Evolutionary conservation across 1,284 basidiomycete genomes (phyloP).

Genomic region (Fomitopsis schrenkii): DNA sequence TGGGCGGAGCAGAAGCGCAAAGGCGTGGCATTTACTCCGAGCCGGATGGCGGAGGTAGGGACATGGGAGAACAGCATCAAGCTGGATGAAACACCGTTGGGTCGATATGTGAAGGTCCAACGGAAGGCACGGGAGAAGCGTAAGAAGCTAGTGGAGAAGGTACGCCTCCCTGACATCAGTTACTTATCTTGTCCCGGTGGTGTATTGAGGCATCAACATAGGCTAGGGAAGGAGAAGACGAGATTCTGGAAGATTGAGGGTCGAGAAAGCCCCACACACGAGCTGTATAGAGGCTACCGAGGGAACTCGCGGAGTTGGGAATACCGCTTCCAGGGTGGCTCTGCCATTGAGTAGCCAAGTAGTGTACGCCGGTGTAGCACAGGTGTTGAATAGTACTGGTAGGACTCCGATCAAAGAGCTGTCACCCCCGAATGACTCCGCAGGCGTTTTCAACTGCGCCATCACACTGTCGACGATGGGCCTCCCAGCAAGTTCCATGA

Average conservation of each 20-base stretch:
- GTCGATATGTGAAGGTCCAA: constrained; percentile 77
- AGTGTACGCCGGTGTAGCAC: no score
- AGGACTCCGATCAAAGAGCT: background rate
- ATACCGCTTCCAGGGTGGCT: background rate
- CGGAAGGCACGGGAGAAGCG: constrained; percentile 78
- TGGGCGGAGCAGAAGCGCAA: constrained; percentile 75
- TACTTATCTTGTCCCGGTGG: constrained; percentile 1
- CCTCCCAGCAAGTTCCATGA: background rate
- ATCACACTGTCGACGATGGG: background rate
- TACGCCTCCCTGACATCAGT: constrained; percentile 22
- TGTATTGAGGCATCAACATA: constrained; percentile 25
- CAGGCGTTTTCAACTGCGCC: no score
- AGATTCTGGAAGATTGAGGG: constrained; percentile 53
- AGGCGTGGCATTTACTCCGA: constrained; percentile 71
- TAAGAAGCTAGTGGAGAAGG: constrained; percentile 75
- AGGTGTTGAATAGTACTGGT: no score
- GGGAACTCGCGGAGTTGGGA: background rate
- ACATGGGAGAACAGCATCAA: constrained; percentile 66
- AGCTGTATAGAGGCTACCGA: background rate
- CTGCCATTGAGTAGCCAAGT: background rate
- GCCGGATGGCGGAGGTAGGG: constrained; percentile 62
- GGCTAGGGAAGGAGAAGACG: constrained; percentile 66
- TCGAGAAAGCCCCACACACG: background rate
- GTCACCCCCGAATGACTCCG: no score
- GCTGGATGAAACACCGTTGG: constrained; percentile 72